Conservation (phyloP, 495 filamentous ascomycete genomes). For the Sabuloglossum arenarium region DNA sequence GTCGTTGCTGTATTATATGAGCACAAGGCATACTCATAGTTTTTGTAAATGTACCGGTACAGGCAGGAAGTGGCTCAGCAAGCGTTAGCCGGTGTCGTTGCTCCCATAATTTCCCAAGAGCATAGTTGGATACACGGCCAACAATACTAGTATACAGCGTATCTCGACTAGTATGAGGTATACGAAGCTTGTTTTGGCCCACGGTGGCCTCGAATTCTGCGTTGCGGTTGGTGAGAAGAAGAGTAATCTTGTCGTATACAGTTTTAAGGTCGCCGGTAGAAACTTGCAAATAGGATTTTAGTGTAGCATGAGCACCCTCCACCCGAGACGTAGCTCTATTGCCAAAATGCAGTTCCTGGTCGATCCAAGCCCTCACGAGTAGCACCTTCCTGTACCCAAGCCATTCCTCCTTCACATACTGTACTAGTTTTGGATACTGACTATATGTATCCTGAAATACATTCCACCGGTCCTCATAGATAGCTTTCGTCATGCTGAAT, state of each 20-base stretch:
- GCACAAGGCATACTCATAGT: neutral
- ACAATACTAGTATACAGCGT: neutral
- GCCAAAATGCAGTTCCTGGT: neutral
- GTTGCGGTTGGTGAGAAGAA: neutral
- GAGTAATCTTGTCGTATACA: neutral
- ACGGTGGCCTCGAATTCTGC: neutral
- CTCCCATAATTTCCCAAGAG: neutral
- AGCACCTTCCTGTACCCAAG: neutral
- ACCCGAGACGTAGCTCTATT: neutral
- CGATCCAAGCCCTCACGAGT: neutral
- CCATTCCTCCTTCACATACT: neutral
- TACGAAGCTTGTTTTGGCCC: neutral
- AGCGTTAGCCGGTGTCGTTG: neutral
- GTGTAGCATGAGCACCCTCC: neutral
- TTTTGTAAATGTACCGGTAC: neutral
- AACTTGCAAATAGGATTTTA: conserved; percentile 1
- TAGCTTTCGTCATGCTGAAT: neutral
- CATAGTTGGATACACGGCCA: neutral
- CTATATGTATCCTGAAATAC: neutral
- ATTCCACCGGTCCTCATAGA: neutral
- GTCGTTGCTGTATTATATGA: neutral
- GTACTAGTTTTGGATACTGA: neutral
- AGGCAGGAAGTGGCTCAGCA: neutral
- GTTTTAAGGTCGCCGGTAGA: neutral
- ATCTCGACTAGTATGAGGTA: neutral